Conservation (phyloP, 176 grass and related monocot genomes). For the Carex pumila region DNA sequence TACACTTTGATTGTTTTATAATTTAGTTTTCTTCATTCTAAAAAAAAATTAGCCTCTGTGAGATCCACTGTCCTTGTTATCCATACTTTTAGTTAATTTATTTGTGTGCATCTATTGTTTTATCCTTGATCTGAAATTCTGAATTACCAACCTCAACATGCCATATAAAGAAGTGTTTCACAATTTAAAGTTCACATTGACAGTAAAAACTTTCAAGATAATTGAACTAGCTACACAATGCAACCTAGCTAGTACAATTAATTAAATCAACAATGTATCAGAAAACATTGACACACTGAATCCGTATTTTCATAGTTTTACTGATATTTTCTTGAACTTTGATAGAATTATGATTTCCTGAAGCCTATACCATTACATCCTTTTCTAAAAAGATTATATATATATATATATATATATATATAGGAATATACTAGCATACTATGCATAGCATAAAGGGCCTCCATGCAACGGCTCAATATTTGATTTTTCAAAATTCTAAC, state of each 20-base stretch:
- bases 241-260: not conserved
- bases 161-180: not conserved
- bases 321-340: not conserved
- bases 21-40: not conserved
- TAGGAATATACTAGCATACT: too few relatives aligned
- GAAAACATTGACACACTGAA: not conserved
- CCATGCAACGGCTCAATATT: too few relatives aligned
- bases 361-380: not conserved
- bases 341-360: not conserved
- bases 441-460: too few relatives aligned
- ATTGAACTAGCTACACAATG: not conserved
- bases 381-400: not conserved
- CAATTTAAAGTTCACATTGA: not conserved
- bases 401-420: not conserved
- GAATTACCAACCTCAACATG: not conserved
- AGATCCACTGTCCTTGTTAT: not conserved
- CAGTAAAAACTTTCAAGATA: not conserved
- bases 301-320: not conserved
- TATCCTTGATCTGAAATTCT: not conserved
- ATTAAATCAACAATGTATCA: not conserved
- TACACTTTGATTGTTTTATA: conserved; percentile 16
- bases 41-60: not conserved
- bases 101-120: not conserved
- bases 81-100: not conserved
- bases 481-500: too few relatives aligned